These are phyloP conservation scores for Orbilia javanica DNA, from an alignment of 2,329 filamentous ascomycete species.

Conservation along the genomic window DNA sequence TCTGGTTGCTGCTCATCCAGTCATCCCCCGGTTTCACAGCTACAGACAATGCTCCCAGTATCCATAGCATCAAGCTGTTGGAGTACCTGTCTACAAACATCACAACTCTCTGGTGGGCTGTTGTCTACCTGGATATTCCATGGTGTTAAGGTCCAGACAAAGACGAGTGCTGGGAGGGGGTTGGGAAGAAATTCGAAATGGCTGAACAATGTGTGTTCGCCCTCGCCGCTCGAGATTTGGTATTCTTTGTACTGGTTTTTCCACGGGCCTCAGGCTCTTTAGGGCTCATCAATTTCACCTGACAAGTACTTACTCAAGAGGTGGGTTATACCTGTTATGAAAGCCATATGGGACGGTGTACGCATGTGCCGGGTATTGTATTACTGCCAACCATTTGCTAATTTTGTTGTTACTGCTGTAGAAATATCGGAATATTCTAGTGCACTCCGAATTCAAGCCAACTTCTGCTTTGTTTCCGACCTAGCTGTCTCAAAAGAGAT, in stretches of 20 bases:
- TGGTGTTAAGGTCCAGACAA: neutral
- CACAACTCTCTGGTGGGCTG: neutral
- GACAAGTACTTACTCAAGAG: neutral
- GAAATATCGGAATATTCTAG: constrained; percentile 9
- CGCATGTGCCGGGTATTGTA: neutral
- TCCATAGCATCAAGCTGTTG: constrained; percentile 1
- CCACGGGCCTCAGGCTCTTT: neutral
- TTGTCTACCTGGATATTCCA: neutral
- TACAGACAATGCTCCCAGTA: neutral
- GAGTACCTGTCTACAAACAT: neutral
- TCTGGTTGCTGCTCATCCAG: neutral
- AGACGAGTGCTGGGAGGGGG: neutral
- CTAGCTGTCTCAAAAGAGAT: neutral
- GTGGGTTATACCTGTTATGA: neutral
- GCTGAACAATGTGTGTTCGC: neutral
- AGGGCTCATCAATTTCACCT: neutral
- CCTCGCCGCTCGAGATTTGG: neutral
- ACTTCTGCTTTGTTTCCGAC: constrained; percentile 21
- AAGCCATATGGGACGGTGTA: neutral
- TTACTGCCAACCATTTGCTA: neutral
- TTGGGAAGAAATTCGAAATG: neutral
- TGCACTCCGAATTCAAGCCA: neutral
- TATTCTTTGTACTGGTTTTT: neutral
- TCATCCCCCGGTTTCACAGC: neutral
- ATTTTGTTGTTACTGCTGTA: neutral